phyloP scores from a whole-genome alignment of 2,329 filamentous ascomycete genomes.

The Pseudocercospora fijiensis region DNA sequence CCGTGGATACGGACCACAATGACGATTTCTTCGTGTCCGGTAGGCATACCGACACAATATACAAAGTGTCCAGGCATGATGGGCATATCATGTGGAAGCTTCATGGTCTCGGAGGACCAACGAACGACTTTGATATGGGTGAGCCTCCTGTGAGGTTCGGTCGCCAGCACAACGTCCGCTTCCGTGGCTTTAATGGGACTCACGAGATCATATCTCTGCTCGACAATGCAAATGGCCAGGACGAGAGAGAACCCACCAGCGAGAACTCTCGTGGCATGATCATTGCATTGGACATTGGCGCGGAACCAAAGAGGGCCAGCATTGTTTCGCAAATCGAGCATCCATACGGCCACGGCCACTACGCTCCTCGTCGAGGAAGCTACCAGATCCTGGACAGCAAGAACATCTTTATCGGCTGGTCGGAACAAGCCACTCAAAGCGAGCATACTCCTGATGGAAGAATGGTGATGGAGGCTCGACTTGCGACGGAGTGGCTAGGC shows the following conservation, averaged over 20 bases:
- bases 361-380: slow-evolving; percentile 42
- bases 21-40: slow-evolving; percentile 56
- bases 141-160: slow-evolving; percentile 8
- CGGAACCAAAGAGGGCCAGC: slow-evolving; percentile 15
- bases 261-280: slow-evolving; percentile 24
- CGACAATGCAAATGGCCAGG: slow-evolving; percentile 48
- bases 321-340: slow-evolving; percentile 20
- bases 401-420: slow-evolving; percentile 55
- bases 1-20: slow-evolving; percentile 48
- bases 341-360: slow-evolving; percentile 37
- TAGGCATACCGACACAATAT: slow-evolving; percentile 51
- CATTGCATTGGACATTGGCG: slow-evolving; percentile 17
- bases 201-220: slow-evolving; percentile 52
- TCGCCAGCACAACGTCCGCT: slow-evolving; percentile 52
- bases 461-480: slow-evolving; percentile 49
- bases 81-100: slow-evolving; percentile 54
- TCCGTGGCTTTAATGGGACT: slow-evolving; percentile 42
- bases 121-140: slow-evolving; percentile 19
- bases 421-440: slow-evolving; percentile 33
- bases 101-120: slow-evolving; percentile 1
- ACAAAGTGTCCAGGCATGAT: slow-evolving; percentile 48
- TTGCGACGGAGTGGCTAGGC: slow-evolving; percentile 34
- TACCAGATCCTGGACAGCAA: slow-evolving; percentile 50
- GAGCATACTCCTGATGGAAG: slow-evolving; percentile 46
- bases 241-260: slow-evolving; percentile 16